Base-by-base conservation (phyloP, 148 eudicot genomes). In the Rhododendron molle region DNA sequence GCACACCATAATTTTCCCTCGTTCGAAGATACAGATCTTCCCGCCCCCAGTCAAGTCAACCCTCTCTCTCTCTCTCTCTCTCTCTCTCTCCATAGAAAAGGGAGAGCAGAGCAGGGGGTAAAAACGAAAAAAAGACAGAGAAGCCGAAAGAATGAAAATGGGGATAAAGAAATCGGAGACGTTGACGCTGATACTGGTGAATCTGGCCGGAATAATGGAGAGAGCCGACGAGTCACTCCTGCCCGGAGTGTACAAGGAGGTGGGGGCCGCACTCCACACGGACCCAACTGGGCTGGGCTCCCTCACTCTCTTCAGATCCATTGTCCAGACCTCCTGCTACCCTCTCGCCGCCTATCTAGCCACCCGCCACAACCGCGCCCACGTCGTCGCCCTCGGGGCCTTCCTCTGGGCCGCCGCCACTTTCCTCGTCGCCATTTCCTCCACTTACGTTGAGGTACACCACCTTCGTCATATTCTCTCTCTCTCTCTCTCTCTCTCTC, bases 351-450 rank as follows among this genome's bases (percentile, higher is more conserved):
- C 93, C 62, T 93, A 93, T 80, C 89, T 96, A 49, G 90, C 97
- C 43, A 83, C 89, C 54, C 93, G 93, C 16, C 93, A 96, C 78
- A 91, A 94, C 81, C 95, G 98, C 1, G 85, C 98, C 46, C 95
- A 92, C 46, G 95, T 96, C 56, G 91, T 96, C 84, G 98, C 97
- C 49, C 91, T 92, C 46, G 98, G 98, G 8, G 96, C 98, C 18
- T 89, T 94, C 44, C 94, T 94, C 54, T 96, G 98, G 98, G 90
- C 98, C 80, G 93, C 93, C 83, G 95, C 98, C 49, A 96, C 98
- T 21, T 93, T 94, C 60, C 94, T 92, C 50, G 97, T 94, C 32
- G 98, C 90, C 83, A 67, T 92, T 82, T 93, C 97, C 72, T 74
- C 90, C 88, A 92, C 97, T 49, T 96, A 94, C 86, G 83, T 87